Base-by-base conservation (phyloP, 345 rosid genomes). In the Melastoma malabathricum region DNA sequence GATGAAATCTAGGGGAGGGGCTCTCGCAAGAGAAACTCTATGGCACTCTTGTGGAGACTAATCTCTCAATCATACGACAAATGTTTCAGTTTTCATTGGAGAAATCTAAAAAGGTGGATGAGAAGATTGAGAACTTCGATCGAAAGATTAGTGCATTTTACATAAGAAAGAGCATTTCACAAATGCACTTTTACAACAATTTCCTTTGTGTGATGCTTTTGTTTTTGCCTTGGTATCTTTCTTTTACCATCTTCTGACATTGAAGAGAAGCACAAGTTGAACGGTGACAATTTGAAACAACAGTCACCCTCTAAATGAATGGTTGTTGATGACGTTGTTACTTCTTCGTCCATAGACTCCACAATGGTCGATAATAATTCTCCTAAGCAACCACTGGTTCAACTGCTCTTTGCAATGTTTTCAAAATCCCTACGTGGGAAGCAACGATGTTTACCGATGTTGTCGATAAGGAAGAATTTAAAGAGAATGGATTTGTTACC, bases 231-330 rank as follows among this genome's bases (percentile, higher is more conserved):
- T 41, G 48, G 39, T 4, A 46, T 52, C 58, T 51, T 54, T n/a
- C 52, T 47, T 16, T 49, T 13, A 9, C n/a, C 48, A 44, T 47
- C 46, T 20, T 27, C 45, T 48, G 46, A 27, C 25, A 48, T 17
- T 50, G 15, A 58, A 82, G 97, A 69, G 60, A 92, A 79, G 66
- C 82, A 77, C 18, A 71, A 79, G 66, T 64, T 63, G 58, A 62
- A 62, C 64, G 29, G 17, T 50, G 84, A 75, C 49, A 71, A 67
- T 47, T 56, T 60, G 52, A 83, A 80, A 44, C 62, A 71, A 25
- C 68, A 19, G 51, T 61, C 75, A 55, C 69, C 81, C 10, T 48
- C 43, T 8, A 87, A 84, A 80, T 80, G 67, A 71, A 61, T 70
- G 48, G 76, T 64, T 50, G 65, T 72, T 7, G 96, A 80, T 58